Conservation (phyloP, 371 early-diverging fungal genomes). For the Saksenaea vasiformis region DNA sequence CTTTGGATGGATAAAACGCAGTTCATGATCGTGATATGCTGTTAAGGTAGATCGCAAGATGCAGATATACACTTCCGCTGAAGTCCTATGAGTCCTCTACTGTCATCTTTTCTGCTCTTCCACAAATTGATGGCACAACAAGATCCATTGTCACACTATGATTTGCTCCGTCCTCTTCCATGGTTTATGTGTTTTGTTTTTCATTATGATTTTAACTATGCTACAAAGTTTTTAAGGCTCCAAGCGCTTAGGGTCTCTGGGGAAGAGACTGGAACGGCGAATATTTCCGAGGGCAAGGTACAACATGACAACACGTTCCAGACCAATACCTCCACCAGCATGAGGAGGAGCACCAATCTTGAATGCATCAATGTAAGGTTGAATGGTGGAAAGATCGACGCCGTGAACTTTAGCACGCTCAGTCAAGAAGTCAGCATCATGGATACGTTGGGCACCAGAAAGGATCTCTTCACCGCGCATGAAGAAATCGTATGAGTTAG, state of each 20-base stretch:
- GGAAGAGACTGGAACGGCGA: constrained; percentile 96
- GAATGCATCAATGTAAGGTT: constrained; percentile 97
- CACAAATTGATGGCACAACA: too few relatives aligned
- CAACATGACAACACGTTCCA: constrained; percentile 99
- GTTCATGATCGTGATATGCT: too few relatives aligned
- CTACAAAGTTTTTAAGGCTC: constrained; percentile 79
- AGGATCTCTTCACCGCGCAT: constrained; percentile 99
- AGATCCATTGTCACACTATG: too few relatives aligned
- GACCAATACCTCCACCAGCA: constrained; percentile 99
- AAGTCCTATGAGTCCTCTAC: too few relatives aligned
- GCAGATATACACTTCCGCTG: too few relatives aligned
- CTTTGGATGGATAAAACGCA: too few relatives aligned
- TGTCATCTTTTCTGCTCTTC: too few relatives aligned
- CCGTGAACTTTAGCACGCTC: constrained; percentile 85
- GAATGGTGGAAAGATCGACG: constrained; percentile 84
- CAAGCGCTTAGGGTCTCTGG: constrained; percentile 98
- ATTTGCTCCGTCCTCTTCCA: too few relatives aligned
- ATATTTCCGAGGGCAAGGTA: constrained; percentile 97
- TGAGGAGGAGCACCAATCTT: constrained; percentile 99
- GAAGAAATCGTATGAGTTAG: constrained; percentile 99
- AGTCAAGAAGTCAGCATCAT: constrained; percentile 84
- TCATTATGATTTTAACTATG: neutral
- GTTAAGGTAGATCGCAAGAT: too few relatives aligned
- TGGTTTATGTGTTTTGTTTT: neutral
- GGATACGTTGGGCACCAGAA: constrained; percentile 99